Conservation (phyloP, 257 asterid genomes). For the Solanum clarkiae region DNA sequence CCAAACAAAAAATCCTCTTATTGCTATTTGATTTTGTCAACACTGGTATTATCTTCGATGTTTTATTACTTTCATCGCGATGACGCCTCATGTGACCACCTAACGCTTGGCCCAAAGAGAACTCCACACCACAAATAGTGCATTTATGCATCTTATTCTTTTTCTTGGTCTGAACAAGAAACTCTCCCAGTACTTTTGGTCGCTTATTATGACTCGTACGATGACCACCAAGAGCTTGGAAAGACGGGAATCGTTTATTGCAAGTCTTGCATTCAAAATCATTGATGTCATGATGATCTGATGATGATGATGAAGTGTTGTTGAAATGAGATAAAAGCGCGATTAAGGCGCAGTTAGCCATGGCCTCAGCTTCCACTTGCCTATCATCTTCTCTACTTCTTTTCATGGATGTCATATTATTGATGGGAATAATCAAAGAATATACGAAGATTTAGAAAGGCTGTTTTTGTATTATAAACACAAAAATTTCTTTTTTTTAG, state of each 20-base stretch:
- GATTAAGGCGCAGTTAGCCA: neutral
- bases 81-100: conserved; percentile 3
- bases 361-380: neutral
- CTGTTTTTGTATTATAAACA: no score
- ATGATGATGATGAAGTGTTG: neutral
- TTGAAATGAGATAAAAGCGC: neutral
- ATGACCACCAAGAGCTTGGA: neutral
- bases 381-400: neutral
- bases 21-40: neutral
- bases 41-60: neutral
- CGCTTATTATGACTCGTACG: conserved; percentile 3
- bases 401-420: neutral
- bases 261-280: conserved; percentile 8
- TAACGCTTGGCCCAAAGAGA: neutral
- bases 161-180: neutral
- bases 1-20: neutral
- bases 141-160: neutral
- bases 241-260: neutral
- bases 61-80: neutral
- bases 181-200: neutral
- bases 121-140: neutral
- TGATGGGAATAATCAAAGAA: no score
- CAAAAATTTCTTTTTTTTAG: no score
- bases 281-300: neutral
- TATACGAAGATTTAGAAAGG: neutral